Evolutionary conservation across 805 yeast species (phyloP), one percentile per base, ranked within the genome.

Genomic region (Nakazawaea holstii): DNA sequence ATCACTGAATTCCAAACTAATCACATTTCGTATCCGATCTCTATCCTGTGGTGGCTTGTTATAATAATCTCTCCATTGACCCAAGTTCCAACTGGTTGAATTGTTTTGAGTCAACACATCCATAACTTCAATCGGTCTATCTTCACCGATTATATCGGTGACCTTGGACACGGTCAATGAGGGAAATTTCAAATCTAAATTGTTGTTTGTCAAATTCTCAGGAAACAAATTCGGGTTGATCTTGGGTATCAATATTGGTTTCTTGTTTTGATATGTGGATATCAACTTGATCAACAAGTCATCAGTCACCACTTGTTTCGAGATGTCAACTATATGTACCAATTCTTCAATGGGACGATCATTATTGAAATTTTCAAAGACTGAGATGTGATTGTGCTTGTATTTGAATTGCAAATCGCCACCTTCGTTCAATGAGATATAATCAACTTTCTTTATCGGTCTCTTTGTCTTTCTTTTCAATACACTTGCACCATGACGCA

Each of bases 71-170:
- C 80, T 67, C 96, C 97, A 90, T 51, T 69, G 72, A 1, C 74
- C 74, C 68, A 89, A 62, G 15, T 75, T 72, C 96, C 96, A 89
- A 10, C 75, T 73, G 0, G 82, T 79, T 10, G 70, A 58, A 35
- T 79, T 75, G 47, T 84, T 83, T 57, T 90, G 97, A 0, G 95
- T 82, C 20, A 85, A 70, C 3, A 88, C 95, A 60, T 90, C 96
- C 92, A 90, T 87, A 1, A 90, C 96, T 47, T 87, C 95, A 1
- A 90, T 75, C 1, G 74, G 74, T 4, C 67, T 65, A 35, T 81
- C 84, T 4, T 65, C 75, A 0, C 96, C 96, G 27, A 88, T 73
- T 10, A 70, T 58, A 5, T 74, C 73, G 0, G 84, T 68, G 0
- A 87, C 73, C 50, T 77, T 68, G 39, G 74, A 70, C 6, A 87